Conservation (phyloP, 495 filamentous ascomycete genomes). For the Podospora conica region DNA sequence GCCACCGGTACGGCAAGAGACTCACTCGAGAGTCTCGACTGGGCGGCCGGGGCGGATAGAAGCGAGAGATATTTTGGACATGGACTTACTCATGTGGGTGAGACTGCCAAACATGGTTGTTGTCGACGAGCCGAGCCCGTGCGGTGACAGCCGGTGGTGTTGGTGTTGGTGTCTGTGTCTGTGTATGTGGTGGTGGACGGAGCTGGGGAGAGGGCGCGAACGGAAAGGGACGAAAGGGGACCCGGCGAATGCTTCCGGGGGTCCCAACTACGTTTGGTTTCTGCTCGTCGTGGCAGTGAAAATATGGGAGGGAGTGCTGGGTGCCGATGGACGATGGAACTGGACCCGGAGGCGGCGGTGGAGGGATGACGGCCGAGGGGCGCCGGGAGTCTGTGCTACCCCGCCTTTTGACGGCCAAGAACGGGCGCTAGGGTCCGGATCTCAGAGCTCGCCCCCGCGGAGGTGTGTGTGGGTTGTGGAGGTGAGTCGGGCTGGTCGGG, state of each 20-base stretch:
- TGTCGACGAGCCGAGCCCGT: background rate
- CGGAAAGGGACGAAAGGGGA: background rate
- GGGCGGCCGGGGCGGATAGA: background rate
- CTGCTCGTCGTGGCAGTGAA: background rate
- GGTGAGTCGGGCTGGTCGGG: background rate
- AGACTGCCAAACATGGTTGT: slow-evolving; percentile 32
- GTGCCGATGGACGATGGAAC: background rate
- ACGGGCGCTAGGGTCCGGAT: background rate
- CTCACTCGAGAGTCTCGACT: background rate
- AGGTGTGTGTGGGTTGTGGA: no score
- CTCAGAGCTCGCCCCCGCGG: background rate
- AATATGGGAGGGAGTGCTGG: background rate
- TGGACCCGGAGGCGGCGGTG: background rate
- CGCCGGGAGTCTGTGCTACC: slow-evolving; percentile 1
- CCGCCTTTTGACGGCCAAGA: slow-evolving; percentile 4
- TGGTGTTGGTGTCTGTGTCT: no score
- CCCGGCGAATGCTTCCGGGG: background rate
- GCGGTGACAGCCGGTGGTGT: background rate
- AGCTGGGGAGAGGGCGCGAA: background rate
- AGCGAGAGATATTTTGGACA: background rate
- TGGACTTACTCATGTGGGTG: slow-evolving; percentile 30
- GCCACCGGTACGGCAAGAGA: background rate
- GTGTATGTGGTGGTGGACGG: background rate
- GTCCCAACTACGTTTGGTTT: background rate
- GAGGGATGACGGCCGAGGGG: background rate